Evolutionary conservation across 2,329 filamentous ascomycete genomes (phyloP).

Genomic region (Aureobasidium sp.): DNA sequence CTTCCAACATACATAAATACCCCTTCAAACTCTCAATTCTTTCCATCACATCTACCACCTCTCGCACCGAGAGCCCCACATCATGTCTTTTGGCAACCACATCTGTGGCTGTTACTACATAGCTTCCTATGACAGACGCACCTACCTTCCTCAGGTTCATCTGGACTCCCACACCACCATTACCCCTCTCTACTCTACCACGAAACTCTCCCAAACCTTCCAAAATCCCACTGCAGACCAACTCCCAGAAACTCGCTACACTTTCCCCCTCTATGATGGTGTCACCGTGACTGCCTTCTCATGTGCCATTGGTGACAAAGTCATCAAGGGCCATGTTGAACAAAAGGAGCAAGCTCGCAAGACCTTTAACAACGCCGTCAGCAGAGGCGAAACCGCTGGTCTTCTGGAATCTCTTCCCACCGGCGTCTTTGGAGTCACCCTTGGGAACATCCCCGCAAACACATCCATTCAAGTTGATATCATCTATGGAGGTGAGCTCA

Average conservation of each 20-base stretch:
- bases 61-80: neutral
- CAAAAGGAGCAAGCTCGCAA: slow-evolving; percentile 54
- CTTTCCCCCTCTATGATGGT: slow-evolving; percentile 65
- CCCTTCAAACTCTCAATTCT: neutral
- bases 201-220: slow-evolving; percentile 52
- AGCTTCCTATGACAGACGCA: slow-evolving; percentile 12
- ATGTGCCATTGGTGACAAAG: slow-evolving; percentile 52
- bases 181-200: slow-evolving; percentile 44
- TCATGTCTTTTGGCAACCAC: slow-evolving; percentile 13
- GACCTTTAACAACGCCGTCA: slow-evolving; percentile 51
- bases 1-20: neutral
- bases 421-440: slow-evolving; percentile 59
- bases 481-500: slow-evolving; percentile 60
- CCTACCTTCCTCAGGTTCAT: slow-evolving; percentile 51
- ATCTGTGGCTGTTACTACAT: slow-evolving; percentile 25
- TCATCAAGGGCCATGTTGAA: slow-evolving; percentile 58
- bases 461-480: slow-evolving; percentile 53
- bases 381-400: slow-evolving; percentile 52
- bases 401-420: slow-evolving; percentile 55
- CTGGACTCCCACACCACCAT: slow-evolving; percentile 54
- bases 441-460: slow-evolving; percentile 58
- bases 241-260: slow-evolving; percentile 53
- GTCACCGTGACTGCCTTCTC: slow-evolving; percentile 61
- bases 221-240: slow-evolving; percentile 43
- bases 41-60: neutral